Percentiles rank a stretch among this genome's conserved stretches.
phyloP scores from a whole-genome alignment of 2,329 filamentous ascomycete species.

The Diaporthe sp. region DNA sequence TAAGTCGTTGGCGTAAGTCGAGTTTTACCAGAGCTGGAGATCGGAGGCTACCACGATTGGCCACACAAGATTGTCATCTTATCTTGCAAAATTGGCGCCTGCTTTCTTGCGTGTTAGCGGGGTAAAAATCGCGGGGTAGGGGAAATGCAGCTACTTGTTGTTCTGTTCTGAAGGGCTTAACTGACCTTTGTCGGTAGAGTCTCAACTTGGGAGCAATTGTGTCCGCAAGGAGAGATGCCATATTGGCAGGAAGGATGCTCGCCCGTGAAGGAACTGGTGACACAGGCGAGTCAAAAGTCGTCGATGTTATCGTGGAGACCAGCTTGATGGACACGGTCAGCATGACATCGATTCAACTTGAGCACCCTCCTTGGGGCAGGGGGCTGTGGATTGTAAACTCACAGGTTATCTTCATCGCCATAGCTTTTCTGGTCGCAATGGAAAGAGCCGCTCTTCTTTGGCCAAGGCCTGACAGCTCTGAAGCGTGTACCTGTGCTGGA shows the following conservation, averaged over 20 bases:
- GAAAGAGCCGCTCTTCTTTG: background rate
- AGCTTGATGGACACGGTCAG: background rate
- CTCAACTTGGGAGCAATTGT: too few species aligned
- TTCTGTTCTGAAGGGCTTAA: background rate
- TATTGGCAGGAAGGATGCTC: background rate
- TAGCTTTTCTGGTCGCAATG: background rate
- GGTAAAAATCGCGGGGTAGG: background rate
- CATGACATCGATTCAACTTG: background rate
- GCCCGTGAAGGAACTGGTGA: fast-evolving
- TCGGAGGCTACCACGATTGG: background rate
- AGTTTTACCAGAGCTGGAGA: background rate
- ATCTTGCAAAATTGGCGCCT: background rate
- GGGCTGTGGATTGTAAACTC: background rate
- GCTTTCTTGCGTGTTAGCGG: background rate
- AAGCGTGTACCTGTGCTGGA: background rate
- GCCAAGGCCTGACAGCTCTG: fast-evolving
- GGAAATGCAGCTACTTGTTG: too few species aligned
- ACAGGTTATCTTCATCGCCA: background rate
- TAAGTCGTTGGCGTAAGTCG: background rate
- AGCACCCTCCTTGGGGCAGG: background rate
- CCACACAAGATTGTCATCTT: background rate
- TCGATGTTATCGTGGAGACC: background rate
- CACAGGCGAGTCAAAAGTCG: background rate
- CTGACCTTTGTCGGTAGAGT: background rate
- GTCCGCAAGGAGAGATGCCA: background rate